Evolutionary conservation across 805 yeast species (phyloP).

Genomic region (Candida ipomoeae): DNA sequence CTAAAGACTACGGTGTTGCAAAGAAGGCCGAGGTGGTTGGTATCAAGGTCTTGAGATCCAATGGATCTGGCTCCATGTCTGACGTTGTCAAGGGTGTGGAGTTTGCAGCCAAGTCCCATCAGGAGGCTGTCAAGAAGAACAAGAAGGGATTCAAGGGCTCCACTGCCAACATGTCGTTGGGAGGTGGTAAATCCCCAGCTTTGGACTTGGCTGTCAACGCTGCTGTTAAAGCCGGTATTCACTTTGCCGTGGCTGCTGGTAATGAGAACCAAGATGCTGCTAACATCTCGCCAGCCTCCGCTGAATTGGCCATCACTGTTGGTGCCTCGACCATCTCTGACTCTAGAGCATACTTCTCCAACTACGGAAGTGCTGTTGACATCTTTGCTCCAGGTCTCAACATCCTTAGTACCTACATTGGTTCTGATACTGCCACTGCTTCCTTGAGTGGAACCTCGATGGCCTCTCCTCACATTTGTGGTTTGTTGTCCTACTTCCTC

Average conservation of each 20-base stretch:
- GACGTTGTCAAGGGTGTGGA: constrained; percentile 44
- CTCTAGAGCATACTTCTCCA: constrained; percentile 49
- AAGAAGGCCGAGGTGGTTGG: constrained; percentile 47
- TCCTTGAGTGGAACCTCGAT: constrained; percentile 92
- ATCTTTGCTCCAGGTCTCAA: constrained; percentile 55
- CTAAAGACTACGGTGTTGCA: constrained; percentile 77
- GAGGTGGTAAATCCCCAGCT: constrained; percentile 55
- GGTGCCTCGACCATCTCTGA: constrained; percentile 46
- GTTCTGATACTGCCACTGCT: constrained; percentile 71
- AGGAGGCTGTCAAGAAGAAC: constrained; percentile 36
- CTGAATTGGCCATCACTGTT: constrained; percentile 51
- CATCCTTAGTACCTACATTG: constrained; percentile 62
- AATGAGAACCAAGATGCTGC: constrained; percentile 60
- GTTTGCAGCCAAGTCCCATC: constrained; percentile 38
- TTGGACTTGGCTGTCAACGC: constrained; percentile 58
- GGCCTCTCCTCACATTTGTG: constrained; percentile 97
- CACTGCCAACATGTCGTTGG: constrained; percentile 59
- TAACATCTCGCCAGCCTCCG: constrained; percentile 56
- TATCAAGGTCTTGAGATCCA: constrained; percentile 37
- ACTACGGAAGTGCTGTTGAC: constrained; percentile 52
- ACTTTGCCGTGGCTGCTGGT: constrained; percentile 63
- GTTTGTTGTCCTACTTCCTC: constrained; percentile 83
- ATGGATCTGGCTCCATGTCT: constrained; percentile 39
- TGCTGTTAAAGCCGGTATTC: constrained; percentile 52
- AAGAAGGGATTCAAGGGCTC: constrained; percentile 53